A percentile compares a stretch with the other conserved stretches of the same genome.
These are phyloP conservation scores for Vanderwaltozyma verrucispora DNA, from an alignment of 805 yeast species.

Conservation along the genomic window DNA sequence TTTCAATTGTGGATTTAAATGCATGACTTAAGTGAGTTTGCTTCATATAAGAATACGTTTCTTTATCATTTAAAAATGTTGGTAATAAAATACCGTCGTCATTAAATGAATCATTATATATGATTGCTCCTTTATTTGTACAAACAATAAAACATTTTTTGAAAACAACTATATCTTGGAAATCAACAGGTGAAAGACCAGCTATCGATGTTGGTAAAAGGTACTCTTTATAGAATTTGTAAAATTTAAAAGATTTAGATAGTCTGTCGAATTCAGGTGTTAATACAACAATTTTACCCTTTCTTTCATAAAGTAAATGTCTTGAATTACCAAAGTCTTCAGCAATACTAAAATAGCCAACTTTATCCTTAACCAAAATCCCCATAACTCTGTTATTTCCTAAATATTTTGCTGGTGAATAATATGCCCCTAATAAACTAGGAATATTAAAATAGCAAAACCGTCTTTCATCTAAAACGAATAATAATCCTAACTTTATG, in stretches of 20 bases:
- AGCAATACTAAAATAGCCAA: slow-evolving; percentile 57
- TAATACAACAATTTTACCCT: slow-evolving; percentile 36
- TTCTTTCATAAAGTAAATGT: slow-evolving; percentile 47
- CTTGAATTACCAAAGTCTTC: slow-evolving; percentile 49
- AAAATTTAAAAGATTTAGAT: slow-evolving; percentile 21
- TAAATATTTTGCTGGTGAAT: slow-evolving; percentile 30
- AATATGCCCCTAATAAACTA: slow-evolving; percentile 49
- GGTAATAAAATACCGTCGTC: slow-evolving; percentile 43
- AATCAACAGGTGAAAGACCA: slow-evolving; percentile 45
- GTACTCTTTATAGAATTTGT: slow-evolving; percentile 45
- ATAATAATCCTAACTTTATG: slow-evolving; percentile 39
- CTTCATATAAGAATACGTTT: slow-evolving; percentile 7
- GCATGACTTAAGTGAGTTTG: slow-evolving; percentile 15
- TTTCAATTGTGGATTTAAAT: slow-evolving; percentile 14
- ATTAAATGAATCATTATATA: slow-evolving; percentile 43
- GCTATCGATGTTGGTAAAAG: slow-evolving; percentile 47
- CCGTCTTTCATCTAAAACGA: slow-evolving; percentile 48
- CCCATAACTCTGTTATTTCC: slow-evolving; percentile 33
- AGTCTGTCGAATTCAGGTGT: slow-evolving; percentile 29
- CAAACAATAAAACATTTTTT: slow-evolving; percentile 58
- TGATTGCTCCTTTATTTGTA: slow-evolving; percentile 56
- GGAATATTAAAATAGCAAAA: slow-evolving; percentile 56
- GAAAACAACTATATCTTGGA: slow-evolving; percentile 51
- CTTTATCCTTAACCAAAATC: slow-evolving; percentile 42
- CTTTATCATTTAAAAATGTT: slow-evolving; percentile 41